A percentile compares a stretch with the other conserved stretches of the same genome.
Evolutionary conservation across 345 rosid species (phyloP).

Genomic region (Ricinus communis): DNA sequence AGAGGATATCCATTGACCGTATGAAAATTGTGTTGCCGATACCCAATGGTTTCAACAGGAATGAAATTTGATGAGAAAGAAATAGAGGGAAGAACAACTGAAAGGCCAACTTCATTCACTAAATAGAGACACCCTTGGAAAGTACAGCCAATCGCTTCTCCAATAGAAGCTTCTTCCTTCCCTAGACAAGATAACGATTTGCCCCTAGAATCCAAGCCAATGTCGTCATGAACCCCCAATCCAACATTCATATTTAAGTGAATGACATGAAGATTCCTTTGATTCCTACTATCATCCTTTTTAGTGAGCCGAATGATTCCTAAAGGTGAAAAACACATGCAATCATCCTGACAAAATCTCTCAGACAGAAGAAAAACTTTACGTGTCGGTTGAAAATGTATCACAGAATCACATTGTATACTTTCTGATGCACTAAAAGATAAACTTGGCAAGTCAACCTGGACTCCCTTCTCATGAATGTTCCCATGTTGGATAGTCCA

Average conservation of each 20-base stretch:
- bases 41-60: conserved; percentile 57
- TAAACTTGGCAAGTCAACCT: conserved; percentile 44
- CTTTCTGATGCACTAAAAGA: conserved; percentile 49
- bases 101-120: conserved; percentile 77
- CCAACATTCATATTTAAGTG: conserved; percentile 57
- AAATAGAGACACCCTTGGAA: conserved; percentile 84
- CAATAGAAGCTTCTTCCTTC: conserved; percentile 47
- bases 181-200: conserved; percentile 32
- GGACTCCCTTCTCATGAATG: conserved; percentile 32
- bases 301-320: conserved; percentile 77
- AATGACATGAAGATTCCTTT: conserved; percentile 40
- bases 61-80: conserved; percentile 54
- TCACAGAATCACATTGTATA: conserved; percentile 36
- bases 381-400: conserved; percentile 41
- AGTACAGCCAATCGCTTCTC: conserved; percentile 77
- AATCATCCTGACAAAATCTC: conserved; percentile 59
- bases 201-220: conserved; percentile 41
- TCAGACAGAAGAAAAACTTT: conserved; percentile 59
- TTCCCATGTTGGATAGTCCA: conserved; percentile 30
- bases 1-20: conserved; percentile 26
- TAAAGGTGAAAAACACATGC: conserved; percentile 68
- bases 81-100: conserved; percentile 83
- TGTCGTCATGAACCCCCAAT: conserved; percentile 51
- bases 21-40: conserved; percentile 41
- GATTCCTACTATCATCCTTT: conserved; percentile 38